Base-by-base conservation (phyloP, 2,329 filamentous ascomycete genomes). In the Penicillium sp. region DNA sequence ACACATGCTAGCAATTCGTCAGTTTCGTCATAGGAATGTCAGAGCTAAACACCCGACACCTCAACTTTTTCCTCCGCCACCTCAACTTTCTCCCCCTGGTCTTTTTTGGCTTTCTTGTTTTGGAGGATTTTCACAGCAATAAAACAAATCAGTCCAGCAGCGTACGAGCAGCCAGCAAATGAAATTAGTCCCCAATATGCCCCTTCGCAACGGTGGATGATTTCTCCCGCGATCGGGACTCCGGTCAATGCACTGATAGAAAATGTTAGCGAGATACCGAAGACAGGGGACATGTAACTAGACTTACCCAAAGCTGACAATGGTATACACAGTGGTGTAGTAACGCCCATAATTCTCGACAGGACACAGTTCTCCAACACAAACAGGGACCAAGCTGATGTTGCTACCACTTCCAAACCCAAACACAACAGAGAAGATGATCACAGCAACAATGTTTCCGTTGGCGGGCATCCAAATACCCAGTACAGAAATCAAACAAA, bases 331-430 rank as follows among this genome's bases (percentile, higher is more conserved):
- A 21, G 70, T 76, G 0, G 71, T 66, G 55, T 72, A 75, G 45
- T 72, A 75, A n/a, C 67, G 59, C 2, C 74, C 75, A 63, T 79
- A 79, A 42, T 72, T 64, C 40, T 73, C 66, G 0, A 69, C 71
- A 1, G 66, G 61, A 58, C 79, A 81, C 7, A 81, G 63, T 61
- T 81, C 76, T 2, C 77, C 76, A 2, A 81, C 68, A 55, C 78
- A 81, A 1, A 76, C 70, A 1, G 74, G 75, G 9, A 70, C 71
- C 45, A 77, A 49, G 36, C 68, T 71, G 47, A 77, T 70, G 40
- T 75, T 75, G 13, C 66, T 69, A 0, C 75, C 75, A 31, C 66
- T 69, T 1, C 60, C 68, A 49, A 77, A 75, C 1, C 75, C 74
- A 49, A 77, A 68, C 3, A 64, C 49, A 5, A 65, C 53, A 1